Conservation (phyloP, 192 early-diverging fungal genomes). For the Coemansia sp. region DNA sequence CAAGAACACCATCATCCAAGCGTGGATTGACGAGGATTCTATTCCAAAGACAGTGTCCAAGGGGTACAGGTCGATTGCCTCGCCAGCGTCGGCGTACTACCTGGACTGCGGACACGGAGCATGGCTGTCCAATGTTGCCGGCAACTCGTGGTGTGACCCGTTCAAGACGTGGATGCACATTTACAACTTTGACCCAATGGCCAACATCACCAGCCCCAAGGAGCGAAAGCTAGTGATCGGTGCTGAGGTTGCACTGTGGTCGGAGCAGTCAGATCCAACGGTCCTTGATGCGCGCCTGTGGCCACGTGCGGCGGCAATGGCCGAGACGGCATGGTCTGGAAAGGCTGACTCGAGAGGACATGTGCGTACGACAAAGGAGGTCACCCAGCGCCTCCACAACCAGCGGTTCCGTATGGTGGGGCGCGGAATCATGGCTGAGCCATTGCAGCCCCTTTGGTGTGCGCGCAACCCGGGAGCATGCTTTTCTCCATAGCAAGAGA, state of each 20-base stretch:
- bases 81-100: conserved; percentile 66
- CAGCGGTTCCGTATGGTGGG: conserved; percentile 72
- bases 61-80: conserved; percentile 70
- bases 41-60: conserved; percentile 60
- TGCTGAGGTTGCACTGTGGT: conserved; percentile 71
- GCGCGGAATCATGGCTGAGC: conserved; percentile 68
- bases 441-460: conserved; percentile 78
- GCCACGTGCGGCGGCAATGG: conserved; percentile 69
- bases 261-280: conserved; percentile 64
- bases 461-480: conserved; percentile 62
- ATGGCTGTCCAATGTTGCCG: conserved; percentile 70
- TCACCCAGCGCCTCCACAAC: conserved; percentile 67
- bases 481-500: conserved; percentile 28
- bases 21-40: conserved; percentile 69
- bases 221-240: conserved; percentile 68
- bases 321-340: conserved; percentile 74
- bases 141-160: conserved; percentile 76
- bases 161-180: conserved; percentile 77
- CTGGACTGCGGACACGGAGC: conserved; percentile 79
- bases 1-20: conserved; percentile 70
- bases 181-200: conserved; percentile 67
- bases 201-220: conserved; percentile 55
- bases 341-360: conserved; percentile 57
- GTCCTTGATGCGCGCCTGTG: conserved; percentile 68
- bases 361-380: conserved; percentile 62